phyloP scores from a whole-genome alignment of 208 protist species.

The Trypanosoma boissoni region DNA sequence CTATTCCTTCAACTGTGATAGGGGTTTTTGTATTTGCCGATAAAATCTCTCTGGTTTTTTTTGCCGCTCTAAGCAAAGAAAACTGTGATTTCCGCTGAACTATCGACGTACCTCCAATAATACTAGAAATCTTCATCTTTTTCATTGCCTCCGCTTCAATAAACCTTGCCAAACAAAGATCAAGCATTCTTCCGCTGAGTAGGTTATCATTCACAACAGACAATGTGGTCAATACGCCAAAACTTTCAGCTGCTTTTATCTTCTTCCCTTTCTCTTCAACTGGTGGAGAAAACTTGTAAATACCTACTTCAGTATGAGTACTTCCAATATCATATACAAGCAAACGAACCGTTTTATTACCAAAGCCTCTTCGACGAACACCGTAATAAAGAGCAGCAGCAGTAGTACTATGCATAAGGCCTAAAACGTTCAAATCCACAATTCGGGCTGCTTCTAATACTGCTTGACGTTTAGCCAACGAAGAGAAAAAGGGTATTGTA shows the following conservation, averaged over 20 bases:
- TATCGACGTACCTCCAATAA: conserved; percentile 41
- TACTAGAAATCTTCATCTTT: conserved; percentile 54
- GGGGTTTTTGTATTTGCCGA: conserved; percentile 88
- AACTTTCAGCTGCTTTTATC: conserved; percentile 32
- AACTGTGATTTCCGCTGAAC: conserved; percentile 82
- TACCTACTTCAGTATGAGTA: conserved; percentile 83
- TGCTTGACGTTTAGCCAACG: conserved; percentile 64
- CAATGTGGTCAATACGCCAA: conserved; percentile 76
- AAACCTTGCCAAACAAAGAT: conserved; percentile 83
- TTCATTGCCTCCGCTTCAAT: conserved; percentile 84
- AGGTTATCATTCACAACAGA: conserved; percentile 67
- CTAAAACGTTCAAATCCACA: conserved; percentile 75
- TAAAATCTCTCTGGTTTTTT: conserved; percentile 87
- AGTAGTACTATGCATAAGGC: conserved; percentile 91
- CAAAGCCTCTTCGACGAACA: conserved; percentile 75
- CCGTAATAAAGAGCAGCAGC: conserved; percentile 89
- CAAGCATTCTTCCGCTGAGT: conserved; percentile 88
- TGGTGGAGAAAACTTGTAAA: conserved; percentile 80
- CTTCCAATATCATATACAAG: conserved; percentile 86
- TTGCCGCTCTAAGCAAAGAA: conserved; percentile 85
- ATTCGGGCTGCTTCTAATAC: conserved; percentile 90
- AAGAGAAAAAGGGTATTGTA: conserved; percentile 90
- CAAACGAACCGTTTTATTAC: conserved; percentile 60
- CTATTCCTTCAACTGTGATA: conserved; percentile 89
- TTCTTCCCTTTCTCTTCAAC: conserved; percentile 22